Evolutionary conservation across 306 rosid species (phyloP), one percentile per base, ranked within the genome.

Genomic region (Ochetophila trinervis): DNA sequence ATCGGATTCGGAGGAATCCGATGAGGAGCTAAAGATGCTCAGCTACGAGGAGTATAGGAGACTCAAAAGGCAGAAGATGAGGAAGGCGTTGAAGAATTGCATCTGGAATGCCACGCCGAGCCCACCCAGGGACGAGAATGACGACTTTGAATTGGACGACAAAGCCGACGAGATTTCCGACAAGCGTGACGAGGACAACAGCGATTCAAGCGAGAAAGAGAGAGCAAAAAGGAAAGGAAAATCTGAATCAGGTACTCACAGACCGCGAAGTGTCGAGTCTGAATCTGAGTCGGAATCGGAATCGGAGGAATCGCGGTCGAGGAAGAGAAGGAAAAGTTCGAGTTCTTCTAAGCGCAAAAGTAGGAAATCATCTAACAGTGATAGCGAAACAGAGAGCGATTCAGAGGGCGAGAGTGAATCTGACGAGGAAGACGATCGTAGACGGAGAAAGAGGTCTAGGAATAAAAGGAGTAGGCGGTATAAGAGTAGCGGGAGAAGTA

Each of bases 31-130:
- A 76, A 88, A 82, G 74, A 95, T 97, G 27, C 68, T 87, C 81
- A 76, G 42, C 51, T 81, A 60, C 65, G 96, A 88, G 82, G 96
- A 90, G 53, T 83, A 70, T 57, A 57, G 94, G 34, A 87, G 96
- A 86, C 48, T 84, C 57, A 93, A 86, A 83, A 83, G 97, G 76
- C 97, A 90, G 73, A 88, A 88, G 82, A 49, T 87, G 85, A 79
- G 99, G 87, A 93, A 82, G 76, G 8, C 58, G 68, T 68, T 88
- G 79, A 84, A 76, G 65, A 68, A 70, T 23, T 93, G 99, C 64
- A 87, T 93, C 40, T 93, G 94, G 97, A 85, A 80, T 53, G 82
- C 67, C 27, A 86, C 96, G 59, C 97, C 99, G 1, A 90, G 99
- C 63, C 97, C 97, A 47, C 90, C 95, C 0, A 86, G 99, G 76